These are phyloP conservation scores for Beauveria rudraprayagi DNA, from an alignment of 2,329 filamentous ascomycete species.

Conservation along the genomic window DNA sequence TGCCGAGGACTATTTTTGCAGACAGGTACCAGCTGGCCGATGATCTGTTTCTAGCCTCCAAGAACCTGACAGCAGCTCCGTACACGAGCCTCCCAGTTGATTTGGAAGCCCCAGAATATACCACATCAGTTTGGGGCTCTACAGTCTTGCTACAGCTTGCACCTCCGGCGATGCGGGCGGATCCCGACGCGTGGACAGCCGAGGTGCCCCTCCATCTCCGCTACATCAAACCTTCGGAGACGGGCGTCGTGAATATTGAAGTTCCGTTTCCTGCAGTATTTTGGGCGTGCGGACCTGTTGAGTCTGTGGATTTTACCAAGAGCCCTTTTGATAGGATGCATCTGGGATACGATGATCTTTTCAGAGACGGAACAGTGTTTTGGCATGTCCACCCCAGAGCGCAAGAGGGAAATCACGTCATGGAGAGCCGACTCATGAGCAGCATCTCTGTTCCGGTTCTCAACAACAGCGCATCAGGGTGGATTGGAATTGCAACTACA, in stretches of 20 bases:
- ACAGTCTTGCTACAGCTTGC: constrained; percentile 67
- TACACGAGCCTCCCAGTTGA: constrained; percentile 72
- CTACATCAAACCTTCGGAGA: constrained; percentile 59
- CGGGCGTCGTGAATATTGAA: constrained; percentile 46
- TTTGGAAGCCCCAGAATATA: constrained; percentile 83
- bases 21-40: constrained; percentile 82
- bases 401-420: constrained; percentile 18
- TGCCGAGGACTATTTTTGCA: constrained; percentile 73
- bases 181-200: constrained; percentile 47
- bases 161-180: constrained; percentile 33
- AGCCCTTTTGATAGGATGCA: constrained; percentile 83
- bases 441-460: constrained; percentile 58
- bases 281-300: constrained; percentile 73
- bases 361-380: constrained; percentile 69
- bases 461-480: constrained; percentile 40
- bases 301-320: constrained; percentile 57
- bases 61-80: constrained; percentile 63
- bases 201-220: constrained; percentile 79
- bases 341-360: constrained; percentile 78
- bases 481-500: constrained; percentile 48
- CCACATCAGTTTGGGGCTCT: constrained; percentile 69
- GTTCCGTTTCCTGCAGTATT: constrained; percentile 79
- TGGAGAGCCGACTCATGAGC: constrained; percentile 38
- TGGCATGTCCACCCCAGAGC: constrained; percentile 61
- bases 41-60: constrained; percentile 67